Base-by-base conservation (phyloP, 768 basidiomycete species). In the Omphalotus guepiniiformis region DNA sequence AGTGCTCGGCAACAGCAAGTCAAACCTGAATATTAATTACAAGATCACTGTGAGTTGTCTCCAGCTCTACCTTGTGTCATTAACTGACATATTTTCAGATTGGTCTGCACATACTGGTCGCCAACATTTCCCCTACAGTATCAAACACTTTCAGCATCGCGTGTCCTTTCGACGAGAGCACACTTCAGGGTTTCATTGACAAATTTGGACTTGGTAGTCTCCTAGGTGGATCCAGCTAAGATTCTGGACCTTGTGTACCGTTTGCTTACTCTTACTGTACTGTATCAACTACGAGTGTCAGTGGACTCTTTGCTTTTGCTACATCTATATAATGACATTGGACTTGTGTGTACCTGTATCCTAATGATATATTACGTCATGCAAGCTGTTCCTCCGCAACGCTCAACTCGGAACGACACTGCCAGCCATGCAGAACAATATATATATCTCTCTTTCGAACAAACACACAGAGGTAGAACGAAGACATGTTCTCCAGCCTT, bases 71-170 rank as follows among this genome's bases (percentile, higher is more conserved):
- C 30, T 36, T 19, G 40, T 12, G 40, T 26, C 36, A 34, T 46
- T 47, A 25, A 46, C 21, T 47, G 5, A 18, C 12, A 22, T 25
- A 32, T 2, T 49, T 3, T 50, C 48, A 89, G 85, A 63, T 89
- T 47, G 79, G 69, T n/a, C 62, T 92, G 46, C 73, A 74, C 28
- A 72, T 89, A 13, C 56, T 88, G n/a, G 64, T 82, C 46, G 69
- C 88, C 36, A 78, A 80, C 0, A 70, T 90, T 35, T 79, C 79
- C 13, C 88, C 86, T 9, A 74, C 77, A 2, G 71, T 92, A 58
- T 76, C 71, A 42, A 83, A 83, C 54, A 64, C 66, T 4, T 72
- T 84, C 53, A 75, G 60, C 28, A 86, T 92, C 58, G 53, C 63
- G 9, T 92, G 88, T 59, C 89, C 89, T 2, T 52, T 89, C 42